These are phyloP conservation scores for Fusarium agapanthi DNA, from an alignment of 2,329 filamentous ascomycete species.

Conservation along the genomic window DNA sequence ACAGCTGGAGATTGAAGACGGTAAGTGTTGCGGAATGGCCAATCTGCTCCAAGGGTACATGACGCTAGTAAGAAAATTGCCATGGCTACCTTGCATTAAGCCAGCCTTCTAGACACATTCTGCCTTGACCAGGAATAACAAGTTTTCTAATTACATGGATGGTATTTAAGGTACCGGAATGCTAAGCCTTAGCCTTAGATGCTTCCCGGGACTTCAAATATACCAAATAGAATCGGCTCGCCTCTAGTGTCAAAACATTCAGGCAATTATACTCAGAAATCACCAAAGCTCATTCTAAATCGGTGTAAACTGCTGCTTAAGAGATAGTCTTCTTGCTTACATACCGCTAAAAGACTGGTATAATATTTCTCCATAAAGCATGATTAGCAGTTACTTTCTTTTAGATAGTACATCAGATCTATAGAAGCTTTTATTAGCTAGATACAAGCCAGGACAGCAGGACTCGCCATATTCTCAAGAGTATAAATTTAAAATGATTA, in stretches of 20 bases:
- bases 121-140: not conserved
- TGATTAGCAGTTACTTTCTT: not conserved
- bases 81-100: not conserved
- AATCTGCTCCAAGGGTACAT: not conserved
- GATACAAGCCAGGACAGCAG: too few relatives aligned
- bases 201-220: not conserved
- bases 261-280: too few relatives aligned
- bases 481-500: not conserved
- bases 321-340: not conserved
- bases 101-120: not conserved
- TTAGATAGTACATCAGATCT: too few relatives aligned
- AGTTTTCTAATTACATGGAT: not conserved
- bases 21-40: not conserved
- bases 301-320: not conserved
- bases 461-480: not conserved
- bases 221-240: not conserved
- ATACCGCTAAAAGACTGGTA: not conserved
- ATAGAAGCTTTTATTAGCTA: too few relatives aligned
- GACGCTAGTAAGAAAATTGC: not conserved
- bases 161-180: not conserved
- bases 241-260: rapidly evolving
- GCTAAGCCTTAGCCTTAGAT: rapidly evolving
- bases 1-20: not conserved
- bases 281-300: not conserved
- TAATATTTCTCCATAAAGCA: not conserved